Percentiles rank a stretch among this genome's conserved stretches.
phyloP scores from a whole-genome alignment of 768 basidiomycete species.

The Podaxis rugospora region DNA sequence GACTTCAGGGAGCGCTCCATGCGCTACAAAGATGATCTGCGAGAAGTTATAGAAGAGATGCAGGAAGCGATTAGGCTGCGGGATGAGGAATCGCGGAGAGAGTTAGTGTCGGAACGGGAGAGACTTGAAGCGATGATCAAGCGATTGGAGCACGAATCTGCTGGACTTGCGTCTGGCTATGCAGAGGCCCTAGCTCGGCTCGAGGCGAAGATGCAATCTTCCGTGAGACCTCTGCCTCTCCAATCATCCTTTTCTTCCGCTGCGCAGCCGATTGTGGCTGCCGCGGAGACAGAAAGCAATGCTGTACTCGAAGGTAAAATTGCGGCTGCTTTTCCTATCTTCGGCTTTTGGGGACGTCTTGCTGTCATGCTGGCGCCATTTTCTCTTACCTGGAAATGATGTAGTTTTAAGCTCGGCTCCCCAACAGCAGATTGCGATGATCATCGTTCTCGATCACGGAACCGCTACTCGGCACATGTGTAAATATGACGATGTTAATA shows the following conservation, averaged over 20 bases:
- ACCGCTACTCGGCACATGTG: no score
- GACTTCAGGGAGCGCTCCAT: conserved; percentile 44
- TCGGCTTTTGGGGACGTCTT: conserved; percentile 30
- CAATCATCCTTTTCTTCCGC: conserved; percentile 10
- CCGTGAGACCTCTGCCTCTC: neutral
- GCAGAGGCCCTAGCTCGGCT: conserved; percentile 1
- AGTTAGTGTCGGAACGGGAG: conserved; percentile 40
- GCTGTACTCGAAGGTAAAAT: conserved; percentile 29
- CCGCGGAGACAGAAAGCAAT: conserved; percentile 25
- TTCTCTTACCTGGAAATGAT: conserved; percentile 28
- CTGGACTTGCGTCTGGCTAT: conserved; percentile 36
- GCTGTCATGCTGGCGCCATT: conserved; percentile 31
- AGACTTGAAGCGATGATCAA: conserved; percentile 40
- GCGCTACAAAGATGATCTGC: conserved; percentile 44
- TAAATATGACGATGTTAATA: no score
- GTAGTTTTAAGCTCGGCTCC: neutral
- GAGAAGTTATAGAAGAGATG: conserved; percentile 41
- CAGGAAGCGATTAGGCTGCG: conserved; percentile 37
- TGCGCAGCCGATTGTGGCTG: conserved; percentile 16
- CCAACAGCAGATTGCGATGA: neutral
- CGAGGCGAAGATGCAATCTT: conserved; percentile 1
- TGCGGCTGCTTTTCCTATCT: conserved; percentile 28
- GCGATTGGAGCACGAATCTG: conserved; percentile 34
- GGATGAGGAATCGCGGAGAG: conserved; percentile 41
- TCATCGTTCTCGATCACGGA: no score